Base-by-base conservation (phyloP, 2,329 filamentous ascomycete species). In the Fusarium devonianum region DNA sequence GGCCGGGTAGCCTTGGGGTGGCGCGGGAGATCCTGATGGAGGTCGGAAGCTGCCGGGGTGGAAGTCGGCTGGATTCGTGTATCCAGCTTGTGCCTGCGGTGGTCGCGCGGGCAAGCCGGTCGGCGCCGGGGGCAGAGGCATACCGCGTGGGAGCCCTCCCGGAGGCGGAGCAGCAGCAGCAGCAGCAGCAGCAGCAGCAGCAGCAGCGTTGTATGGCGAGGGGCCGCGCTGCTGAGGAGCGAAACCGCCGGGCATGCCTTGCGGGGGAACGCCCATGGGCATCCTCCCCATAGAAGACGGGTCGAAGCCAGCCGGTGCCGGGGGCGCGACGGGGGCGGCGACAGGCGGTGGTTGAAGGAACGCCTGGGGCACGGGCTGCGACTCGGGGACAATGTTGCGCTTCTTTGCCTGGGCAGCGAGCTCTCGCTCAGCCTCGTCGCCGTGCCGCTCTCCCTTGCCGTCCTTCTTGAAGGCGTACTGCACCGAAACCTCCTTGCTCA, bases 401-500 rank as follows among this genome's bases (percentile, higher is more conserved):
- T 92, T 93, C 75, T 93, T 93, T 48, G 92, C 94, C 74, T 97
- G 90, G 19, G 89, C 87, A 21, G 94, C 94, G 35, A 99, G 83
- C 77, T 91, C 89, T 67, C 94, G 82, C 75, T 99, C 94, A 21
- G 94, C 94, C 64, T 92, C 84, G 70, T 99, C 94, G 65, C 94
- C 94, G 69, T 99, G 94, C 49, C 94, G 82, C 75, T 97, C 93
- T 64, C 93, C 93, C 76, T 96, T 96, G 62, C 94, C 94, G 67
- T 99, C 94, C 75, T 97, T 97, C 81, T 99, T 99, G 82, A 96
- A 97, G 28, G 94, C 94, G 72, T 97, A 99, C 73, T 97, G 93
- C 33, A 99, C 94, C 3, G 89, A 90, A 64, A 97, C 88, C 72
- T 96, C 90, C 76, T 96, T 96, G 79, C 94, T 96, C 80, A 96